Conservation (phyloP, 2,329 filamentous ascomycete genomes). For the Ceratocystis smalleyi region DNA sequence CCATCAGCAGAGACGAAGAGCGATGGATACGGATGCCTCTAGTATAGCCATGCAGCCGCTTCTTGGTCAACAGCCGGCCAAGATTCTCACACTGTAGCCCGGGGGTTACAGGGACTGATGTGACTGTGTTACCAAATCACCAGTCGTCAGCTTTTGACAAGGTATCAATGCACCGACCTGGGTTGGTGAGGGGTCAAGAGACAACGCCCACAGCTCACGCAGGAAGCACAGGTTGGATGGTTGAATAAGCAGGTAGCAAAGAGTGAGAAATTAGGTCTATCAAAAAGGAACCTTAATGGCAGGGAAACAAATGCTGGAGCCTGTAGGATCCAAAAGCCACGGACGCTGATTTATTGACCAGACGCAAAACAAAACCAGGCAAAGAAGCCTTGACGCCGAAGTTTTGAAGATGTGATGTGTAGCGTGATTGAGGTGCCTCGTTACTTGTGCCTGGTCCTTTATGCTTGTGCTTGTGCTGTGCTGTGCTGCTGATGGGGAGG, state of each 20-base stretch:
- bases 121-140: not conserved
- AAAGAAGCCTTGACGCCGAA: not conserved
- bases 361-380: not conserved
- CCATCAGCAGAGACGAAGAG: not conserved
- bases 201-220: not conserved
- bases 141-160: not conserved
- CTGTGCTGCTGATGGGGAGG: not conserved
- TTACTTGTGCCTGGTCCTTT: not conserved
- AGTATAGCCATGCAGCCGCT: not conserved
- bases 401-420: not conserved
- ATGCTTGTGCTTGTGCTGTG: not conserved
- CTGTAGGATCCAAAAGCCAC: not conserved
- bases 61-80: not conserved
- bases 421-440: not conserved
- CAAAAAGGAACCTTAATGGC: not conserved
- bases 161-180: not conserved
- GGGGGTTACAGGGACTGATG: not conserved
- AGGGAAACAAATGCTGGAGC: not conserved
- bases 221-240: not conserved
- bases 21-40: not conserved
- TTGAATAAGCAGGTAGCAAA: not conserved
- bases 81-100: not conserved
- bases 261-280: not conserved
- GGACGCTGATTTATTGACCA: not conserved
- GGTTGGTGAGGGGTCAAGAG: not conserved